Evolutionary conservation across 2,329 filamentous ascomycete genomes (phyloP).

Genomic region (Hypoxylon sp.): DNA sequence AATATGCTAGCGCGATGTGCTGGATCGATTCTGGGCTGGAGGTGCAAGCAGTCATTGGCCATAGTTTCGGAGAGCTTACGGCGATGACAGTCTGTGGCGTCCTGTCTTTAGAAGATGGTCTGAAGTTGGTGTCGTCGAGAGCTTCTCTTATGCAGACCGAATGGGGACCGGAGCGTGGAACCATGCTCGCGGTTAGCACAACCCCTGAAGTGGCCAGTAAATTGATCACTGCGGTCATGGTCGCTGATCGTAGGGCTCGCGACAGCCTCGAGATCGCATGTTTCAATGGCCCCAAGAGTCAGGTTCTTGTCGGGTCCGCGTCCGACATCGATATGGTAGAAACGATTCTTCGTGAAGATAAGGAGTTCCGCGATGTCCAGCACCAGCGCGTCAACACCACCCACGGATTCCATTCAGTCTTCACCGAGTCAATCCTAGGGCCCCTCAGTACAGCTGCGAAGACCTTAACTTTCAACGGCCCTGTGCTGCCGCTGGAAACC

Average conservation of each 20-base stretch:
- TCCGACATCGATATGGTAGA: constrained; percentile 18
- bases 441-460: constrained; percentile 14
- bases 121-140: constrained; percentile 44
- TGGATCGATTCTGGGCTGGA: constrained; percentile 48
- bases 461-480: constrained; percentile 14
- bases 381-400: constrained; percentile 28
- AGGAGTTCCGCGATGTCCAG: constrained; percentile 3
- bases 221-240: background rate
- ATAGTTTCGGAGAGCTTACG: constrained; percentile 51
- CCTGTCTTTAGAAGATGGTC: constrained; percentile 43
- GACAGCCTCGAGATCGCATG: constrained; percentile 32
- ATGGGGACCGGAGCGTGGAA: constrained; percentile 48
- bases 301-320: constrained; percentile 31
- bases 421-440: constrained; percentile 30
- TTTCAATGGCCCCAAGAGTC: constrained; percentile 34
- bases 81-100: constrained; percentile 47
- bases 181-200: constrained; percentile 46
- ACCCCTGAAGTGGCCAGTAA: constrained; percentile 4
- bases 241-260: background rate
- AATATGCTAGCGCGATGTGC: constrained; percentile 47
- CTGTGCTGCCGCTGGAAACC: constrained; percentile 31
- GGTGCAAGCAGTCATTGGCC: constrained; percentile 47
- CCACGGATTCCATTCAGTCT: constrained; percentile 39
- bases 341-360: constrained; percentile 10
- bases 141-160: constrained; percentile 44